Conservation (phyloP, 257 asterid species). For the Prunella vulgaris region DNA sequence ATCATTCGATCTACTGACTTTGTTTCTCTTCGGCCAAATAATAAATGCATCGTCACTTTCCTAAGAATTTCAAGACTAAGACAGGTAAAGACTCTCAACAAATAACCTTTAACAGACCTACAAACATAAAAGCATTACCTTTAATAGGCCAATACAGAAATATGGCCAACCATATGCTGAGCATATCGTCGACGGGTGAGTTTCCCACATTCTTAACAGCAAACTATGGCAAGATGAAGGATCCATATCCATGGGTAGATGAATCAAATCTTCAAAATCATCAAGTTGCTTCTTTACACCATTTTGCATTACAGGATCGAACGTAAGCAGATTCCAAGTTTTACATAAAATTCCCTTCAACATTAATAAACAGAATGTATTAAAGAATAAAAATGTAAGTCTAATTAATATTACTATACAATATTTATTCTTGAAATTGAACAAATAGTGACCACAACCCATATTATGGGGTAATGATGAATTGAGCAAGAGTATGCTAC, state of each 20-base stretch:
- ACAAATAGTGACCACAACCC: too few species aligned
- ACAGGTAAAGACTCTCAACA: background rate
- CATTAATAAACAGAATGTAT: too few species aligned
- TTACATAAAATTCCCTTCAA: slow-evolving; percentile 43
- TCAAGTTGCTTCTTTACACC: slow-evolving; percentile 83
- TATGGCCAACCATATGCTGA: slow-evolving; percentile 90
- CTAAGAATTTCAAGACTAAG: too few species aligned
- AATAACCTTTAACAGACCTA: slow-evolving; percentile 34
- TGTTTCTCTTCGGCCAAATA: background rate
- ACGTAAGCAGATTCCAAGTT: slow-evolving; percentile 55
- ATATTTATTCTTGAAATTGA: too few species aligned
- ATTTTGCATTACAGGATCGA: slow-evolving; percentile 63
- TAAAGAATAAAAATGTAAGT: too few species aligned
- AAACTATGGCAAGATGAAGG: slow-evolving; percentile 66
- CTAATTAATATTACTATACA: too few species aligned
- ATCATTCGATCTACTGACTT: background rate
- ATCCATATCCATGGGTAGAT: slow-evolving; percentile 80
- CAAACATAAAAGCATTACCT: slow-evolving; percentile 49
- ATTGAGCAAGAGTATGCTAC: too few species aligned
- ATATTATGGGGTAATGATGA: too few species aligned
- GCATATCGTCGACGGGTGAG: slow-evolving; percentile 66
- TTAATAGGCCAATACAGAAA: slow-evolving; percentile 63
- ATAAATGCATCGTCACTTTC: too few species aligned
- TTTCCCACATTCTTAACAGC: slow-evolving; percentile 61
- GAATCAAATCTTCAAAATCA: slow-evolving; percentile 77